Evolutionary conservation across 2,329 filamentous ascomycete genomes (phyloP).

Genomic region (Aspergillus cejpii): DNA sequence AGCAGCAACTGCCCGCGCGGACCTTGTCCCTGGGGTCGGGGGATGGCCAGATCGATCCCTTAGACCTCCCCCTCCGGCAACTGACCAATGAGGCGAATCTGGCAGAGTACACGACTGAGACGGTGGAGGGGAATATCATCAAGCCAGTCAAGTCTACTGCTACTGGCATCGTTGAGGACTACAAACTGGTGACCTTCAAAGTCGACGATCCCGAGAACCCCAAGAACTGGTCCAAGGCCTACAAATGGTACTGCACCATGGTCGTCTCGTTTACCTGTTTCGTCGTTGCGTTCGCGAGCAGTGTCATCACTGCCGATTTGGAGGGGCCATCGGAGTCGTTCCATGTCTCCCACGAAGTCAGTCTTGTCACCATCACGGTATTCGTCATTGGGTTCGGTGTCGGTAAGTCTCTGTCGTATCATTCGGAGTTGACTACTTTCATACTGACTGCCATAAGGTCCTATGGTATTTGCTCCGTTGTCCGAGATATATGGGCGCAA

Average conservation of each 20-base stretch:
- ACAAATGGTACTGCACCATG: conserved; percentile 82
- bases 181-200: conserved; percentile 64
- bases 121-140: conserved; percentile 55
- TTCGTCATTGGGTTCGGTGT: conserved; percentile 80
- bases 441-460: conserved; percentile 43
- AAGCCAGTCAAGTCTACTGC: conserved; percentile 50
- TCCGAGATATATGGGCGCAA: conserved; percentile 68
- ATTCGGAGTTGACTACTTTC: background rate
- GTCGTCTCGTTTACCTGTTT: conserved; percentile 71
- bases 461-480: conserved; percentile 71
- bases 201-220: conserved; percentile 69
- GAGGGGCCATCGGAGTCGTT: conserved; percentile 58
- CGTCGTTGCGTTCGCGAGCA: conserved; percentile 63
- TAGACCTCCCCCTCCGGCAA: conserved; percentile 60
- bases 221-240: conserved; percentile 74
- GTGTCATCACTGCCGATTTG: conserved; percentile 72
- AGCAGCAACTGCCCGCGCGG: conserved; percentile 14
- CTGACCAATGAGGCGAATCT: conserved; percentile 56
- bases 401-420: conserved; percentile 40
- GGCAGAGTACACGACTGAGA: conserved; percentile 61
- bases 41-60: conserved; percentile 34
- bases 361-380: conserved; percentile 63
- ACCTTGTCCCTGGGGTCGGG: conserved; percentile 22
- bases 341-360: conserved; percentile 63
- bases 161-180: conserved; percentile 46